Percentiles rank a stretch among this genome's conserved stretches.
Conservation (phyloP, 805 yeast species). For the Ogataea wickerhamii region DNA sequence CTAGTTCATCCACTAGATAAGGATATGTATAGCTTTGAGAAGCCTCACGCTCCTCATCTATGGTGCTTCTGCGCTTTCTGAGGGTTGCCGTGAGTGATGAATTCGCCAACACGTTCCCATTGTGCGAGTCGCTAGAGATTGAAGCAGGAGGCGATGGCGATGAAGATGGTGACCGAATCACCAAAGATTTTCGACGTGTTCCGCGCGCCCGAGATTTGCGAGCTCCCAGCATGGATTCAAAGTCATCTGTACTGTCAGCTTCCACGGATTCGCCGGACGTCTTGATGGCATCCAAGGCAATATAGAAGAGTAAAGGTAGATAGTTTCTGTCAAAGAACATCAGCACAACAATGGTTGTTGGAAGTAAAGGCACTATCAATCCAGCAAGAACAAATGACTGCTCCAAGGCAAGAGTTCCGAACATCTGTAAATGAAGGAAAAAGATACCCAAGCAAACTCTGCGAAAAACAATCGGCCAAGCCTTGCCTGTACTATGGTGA, state of each 20-base stretch:
- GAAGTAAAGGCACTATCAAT: conserved; percentile 46
- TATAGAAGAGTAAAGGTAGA: conserved; percentile 49
- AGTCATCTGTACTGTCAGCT: conserved; percentile 19
- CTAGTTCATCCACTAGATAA: conserved; percentile 40
- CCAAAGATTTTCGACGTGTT: conserved; percentile 11
- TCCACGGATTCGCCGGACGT: conserved; percentile 33
- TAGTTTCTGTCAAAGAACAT: conserved; percentile 54
- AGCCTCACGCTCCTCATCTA: conserved; percentile 56
- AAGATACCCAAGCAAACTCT: conserved; percentile 53
- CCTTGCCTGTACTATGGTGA: conserved; percentile 63
- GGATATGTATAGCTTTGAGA: conserved; percentile 50
- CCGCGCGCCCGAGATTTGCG: conserved; percentile 2
- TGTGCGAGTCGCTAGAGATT: neutral
- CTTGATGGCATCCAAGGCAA: conserved; percentile 57
- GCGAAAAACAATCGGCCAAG: conserved; percentile 61
- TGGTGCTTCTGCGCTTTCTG: conserved; percentile 44
- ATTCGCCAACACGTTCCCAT: neutral
- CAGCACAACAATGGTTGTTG: conserved; percentile 41
- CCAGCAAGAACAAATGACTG: conserved; percentile 50
- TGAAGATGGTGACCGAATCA: conserved; percentile 9
- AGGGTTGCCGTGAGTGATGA: conserved; percentile 7
- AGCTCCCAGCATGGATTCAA: conserved; percentile 15
- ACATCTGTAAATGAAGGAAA: conserved; percentile 58
- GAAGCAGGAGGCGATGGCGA: conserved; percentile 5
- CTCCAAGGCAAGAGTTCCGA: conserved; percentile 60